These are phyloP conservation scores for Dalbergia cultrata DNA, from an alignment of 306 rosid genomes.

Conservation along the genomic window DNA sequence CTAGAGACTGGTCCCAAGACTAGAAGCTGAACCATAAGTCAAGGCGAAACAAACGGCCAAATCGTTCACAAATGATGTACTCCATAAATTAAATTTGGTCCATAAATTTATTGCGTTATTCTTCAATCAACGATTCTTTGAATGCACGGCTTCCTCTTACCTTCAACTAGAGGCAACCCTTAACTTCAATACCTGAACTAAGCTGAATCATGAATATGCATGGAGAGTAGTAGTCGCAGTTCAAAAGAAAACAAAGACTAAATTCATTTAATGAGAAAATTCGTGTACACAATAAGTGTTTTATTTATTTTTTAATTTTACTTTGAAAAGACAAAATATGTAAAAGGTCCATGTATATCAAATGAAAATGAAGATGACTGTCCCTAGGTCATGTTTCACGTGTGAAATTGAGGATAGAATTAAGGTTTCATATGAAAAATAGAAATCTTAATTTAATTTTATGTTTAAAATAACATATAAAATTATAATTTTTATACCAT, in stretches of 20 bases:
- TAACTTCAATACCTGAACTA: background rate
- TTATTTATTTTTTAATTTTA: too few relatives aligned
- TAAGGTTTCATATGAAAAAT: too few relatives aligned
- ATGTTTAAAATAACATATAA: too few relatives aligned
- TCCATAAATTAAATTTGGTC: background rate
- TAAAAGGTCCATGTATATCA: too few relatives aligned
- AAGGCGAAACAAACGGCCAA: background rate
- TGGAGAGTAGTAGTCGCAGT: background rate
- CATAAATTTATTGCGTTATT: background rate
- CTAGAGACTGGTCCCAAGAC: background rate
- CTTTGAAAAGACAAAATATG: too few relatives aligned
- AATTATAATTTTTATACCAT: too few relatives aligned
- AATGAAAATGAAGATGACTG: too few relatives aligned
- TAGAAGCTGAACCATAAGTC: background rate
- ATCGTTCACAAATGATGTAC: background rate
- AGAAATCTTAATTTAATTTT: too few relatives aligned
- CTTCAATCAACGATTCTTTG: background rate
- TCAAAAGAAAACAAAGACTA: background rate
- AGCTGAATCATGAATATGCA: background rate
- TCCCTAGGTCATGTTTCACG: too few relatives aligned
- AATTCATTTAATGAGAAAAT: background rate
- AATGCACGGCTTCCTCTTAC: background rate
- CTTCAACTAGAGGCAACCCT: background rate
- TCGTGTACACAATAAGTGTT: background rate
- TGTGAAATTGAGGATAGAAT: too few relatives aligned